These are phyloP conservation scores for Chiua sp. DNA, from an alignment of 1,284 basidiomycete genomes.

Conservation along the genomic window DNA sequence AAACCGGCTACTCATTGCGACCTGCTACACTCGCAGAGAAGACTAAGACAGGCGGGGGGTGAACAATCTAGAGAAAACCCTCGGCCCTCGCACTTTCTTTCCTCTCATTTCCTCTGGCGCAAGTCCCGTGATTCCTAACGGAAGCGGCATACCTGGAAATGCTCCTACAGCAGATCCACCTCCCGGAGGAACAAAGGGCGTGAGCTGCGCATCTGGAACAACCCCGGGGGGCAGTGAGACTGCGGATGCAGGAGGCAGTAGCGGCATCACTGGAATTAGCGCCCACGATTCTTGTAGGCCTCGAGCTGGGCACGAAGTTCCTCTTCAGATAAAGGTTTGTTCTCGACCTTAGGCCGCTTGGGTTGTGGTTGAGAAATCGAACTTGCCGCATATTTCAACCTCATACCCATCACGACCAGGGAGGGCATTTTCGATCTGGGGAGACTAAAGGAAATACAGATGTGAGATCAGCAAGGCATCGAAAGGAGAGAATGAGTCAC, in stretches of 20 bases:
- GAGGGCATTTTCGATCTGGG: slow-evolving; percentile 95
- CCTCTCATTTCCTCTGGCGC: slow-evolving; percentile 64
- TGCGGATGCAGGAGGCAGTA: slow-evolving; percentile 41
- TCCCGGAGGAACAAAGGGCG: slow-evolving; percentile 40
- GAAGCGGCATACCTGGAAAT: slow-evolving; percentile 42
- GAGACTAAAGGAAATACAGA: slow-evolving; percentile 40
- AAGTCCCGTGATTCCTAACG: slow-evolving; percentile 28
- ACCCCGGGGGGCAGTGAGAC: slow-evolving; percentile 48
- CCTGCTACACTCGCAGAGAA: slow-evolving; percentile 32
- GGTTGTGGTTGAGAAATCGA: slow-evolving; percentile 78
- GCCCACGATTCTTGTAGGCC: slow-evolving; percentile 93
- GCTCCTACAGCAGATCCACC: slow-evolving; percentile 32
- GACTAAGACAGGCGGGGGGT: slow-evolving; percentile 32
- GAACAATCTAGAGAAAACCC: slow-evolving; percentile 63
- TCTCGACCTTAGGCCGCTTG: slow-evolving; percentile 87
- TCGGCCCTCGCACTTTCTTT: slow-evolving; percentile 80
- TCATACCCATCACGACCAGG: slow-evolving; percentile 98
- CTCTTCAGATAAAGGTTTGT: slow-evolving; percentile 80
- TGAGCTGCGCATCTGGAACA: slow-evolving; percentile 43
- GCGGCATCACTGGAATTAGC: slow-evolving; percentile 42
- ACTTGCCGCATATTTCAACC: slow-evolving; percentile 92
- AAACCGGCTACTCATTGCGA: slow-evolving; percentile 37
- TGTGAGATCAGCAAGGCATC: slow-evolving; percentile 10
- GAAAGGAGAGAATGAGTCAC: slow-evolving; percentile 51
- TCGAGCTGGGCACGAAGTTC: slow-evolving; percentile 87